These are phyloP conservation scores for Ampelomyces quisqualis DNA, from an alignment of 2,329 filamentous ascomycete species.

Conservation along the genomic window DNA sequence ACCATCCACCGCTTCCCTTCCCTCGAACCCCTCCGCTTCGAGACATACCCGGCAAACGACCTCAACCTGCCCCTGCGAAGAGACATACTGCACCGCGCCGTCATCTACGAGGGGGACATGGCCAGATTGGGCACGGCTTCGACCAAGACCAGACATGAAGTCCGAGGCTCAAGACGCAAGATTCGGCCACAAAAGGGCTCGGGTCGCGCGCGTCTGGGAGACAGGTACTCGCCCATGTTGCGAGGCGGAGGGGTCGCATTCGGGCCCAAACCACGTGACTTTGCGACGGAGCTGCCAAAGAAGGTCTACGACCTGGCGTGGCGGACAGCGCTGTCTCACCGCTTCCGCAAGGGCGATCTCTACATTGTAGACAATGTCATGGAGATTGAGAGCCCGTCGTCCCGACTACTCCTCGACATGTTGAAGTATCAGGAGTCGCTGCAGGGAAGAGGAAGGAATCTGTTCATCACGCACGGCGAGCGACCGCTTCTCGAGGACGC, in stretches of 20 bases:
- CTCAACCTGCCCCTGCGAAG: conserved; percentile 83
- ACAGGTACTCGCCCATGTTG: conserved; percentile 77
- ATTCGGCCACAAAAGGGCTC: conserved; percentile 83
- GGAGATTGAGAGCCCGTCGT: conserved; percentile 66
- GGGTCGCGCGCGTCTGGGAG: conserved; percentile 76
- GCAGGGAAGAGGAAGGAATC: conserved; percentile 27
- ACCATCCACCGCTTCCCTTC: conserved; percentile 90
- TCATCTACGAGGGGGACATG: conserved; percentile 88
- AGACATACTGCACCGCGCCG: conserved; percentile 88
- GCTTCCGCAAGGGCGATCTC: conserved; percentile 83
- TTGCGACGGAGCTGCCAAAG: conserved; percentile 75
- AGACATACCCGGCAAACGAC: conserved; percentile 77
- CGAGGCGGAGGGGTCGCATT: conserved; percentile 84
- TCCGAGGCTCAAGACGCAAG: conserved; percentile 81
- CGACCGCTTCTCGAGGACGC: conserved; percentile 62
- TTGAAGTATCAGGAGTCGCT: conserved; percentile 65
- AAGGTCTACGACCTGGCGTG: conserved; percentile 96
- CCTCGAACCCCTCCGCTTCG: conserved; percentile 78
- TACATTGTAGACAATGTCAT: conserved; percentile 78
- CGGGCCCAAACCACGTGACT: conserved; percentile 91
- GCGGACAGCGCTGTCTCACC: conserved; percentile 89
- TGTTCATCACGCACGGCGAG: conserved; percentile 33
- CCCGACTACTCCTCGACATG: conserved; percentile 66
- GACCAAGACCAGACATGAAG: conserved; percentile 62
- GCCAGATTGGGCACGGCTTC: conserved; percentile 74